Conservation (phyloP, 2,329 filamentous ascomycete species). For the Phaeosphaeria sp. region DNA sequence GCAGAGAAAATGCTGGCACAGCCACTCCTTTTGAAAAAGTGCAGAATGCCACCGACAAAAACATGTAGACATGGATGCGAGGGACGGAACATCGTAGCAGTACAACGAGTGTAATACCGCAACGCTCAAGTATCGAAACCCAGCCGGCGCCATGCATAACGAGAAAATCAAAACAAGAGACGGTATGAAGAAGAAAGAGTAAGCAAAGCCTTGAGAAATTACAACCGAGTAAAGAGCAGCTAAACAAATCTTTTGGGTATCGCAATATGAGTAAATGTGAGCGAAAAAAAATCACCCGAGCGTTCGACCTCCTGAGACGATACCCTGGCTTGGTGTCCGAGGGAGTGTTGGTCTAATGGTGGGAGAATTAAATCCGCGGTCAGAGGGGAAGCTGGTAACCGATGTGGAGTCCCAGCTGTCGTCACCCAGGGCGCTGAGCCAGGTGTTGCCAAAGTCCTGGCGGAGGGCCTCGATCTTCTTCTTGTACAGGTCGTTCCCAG, state of each 20-base stretch:
- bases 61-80: constrained; percentile 17
- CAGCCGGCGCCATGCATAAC: constrained; percentile 44
- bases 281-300: constrained; percentile 39
- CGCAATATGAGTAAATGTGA: constrained; percentile 37
- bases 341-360: constrained; percentile 39
- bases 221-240: constrained; percentile 7
- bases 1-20: constrained; percentile 37
- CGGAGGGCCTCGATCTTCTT: constrained; percentile 87
- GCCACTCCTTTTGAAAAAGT: constrained; percentile 32
- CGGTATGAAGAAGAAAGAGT: constrained; percentile 5
- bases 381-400: constrained; percentile 40
- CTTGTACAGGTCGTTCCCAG: constrained; percentile 79
- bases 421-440: constrained; percentile 85
- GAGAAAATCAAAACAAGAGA: constrained; percentile 5
- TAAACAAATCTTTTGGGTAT: constrained; percentile 45
- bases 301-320: constrained; percentile 48
- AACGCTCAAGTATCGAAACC: constrained; percentile 26
- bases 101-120: constrained; percentile 41
- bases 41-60: constrained; percentile 30
- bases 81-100: constrained; percentile 17
- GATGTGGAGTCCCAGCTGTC: constrained; percentile 63
- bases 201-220: constrained; percentile 7
- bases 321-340: constrained; percentile 48
- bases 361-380: constrained; percentile 40
- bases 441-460: constrained; percentile 84